A percentile compares a stretch with the other conserved stretches of the same genome.
Evolutionary conservation across 2,329 filamentous ascomycete genomes (phyloP).

Genomic region (Penicillium sp.): DNA sequence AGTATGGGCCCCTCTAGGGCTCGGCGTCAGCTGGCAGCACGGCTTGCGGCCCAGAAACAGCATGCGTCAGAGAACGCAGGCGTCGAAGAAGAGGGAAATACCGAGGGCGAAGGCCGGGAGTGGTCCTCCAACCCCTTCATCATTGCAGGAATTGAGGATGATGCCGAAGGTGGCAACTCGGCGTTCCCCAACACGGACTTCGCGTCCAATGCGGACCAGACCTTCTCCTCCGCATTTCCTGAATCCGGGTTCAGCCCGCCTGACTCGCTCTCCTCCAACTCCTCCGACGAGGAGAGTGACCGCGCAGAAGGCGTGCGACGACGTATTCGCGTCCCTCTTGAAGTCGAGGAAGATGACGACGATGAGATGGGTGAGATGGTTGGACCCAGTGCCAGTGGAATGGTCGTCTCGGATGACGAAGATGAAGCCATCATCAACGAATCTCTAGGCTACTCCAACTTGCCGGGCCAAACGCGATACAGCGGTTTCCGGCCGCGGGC

Average conservation of each 20-base stretch:
- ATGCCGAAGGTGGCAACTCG: slow-evolving; percentile 33
- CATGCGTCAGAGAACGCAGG: slow-evolving; percentile 53
- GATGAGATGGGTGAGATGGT: slow-evolving; percentile 56
- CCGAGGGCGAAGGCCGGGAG: slow-evolving; percentile 31
- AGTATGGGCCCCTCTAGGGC: slow-evolving; percentile 86
- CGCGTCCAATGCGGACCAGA: slow-evolving; percentile 29
- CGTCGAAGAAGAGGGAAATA: slow-evolving; percentile 33
- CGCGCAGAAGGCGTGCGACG: slow-evolving; percentile 43
- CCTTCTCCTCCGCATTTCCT: slow-evolving; percentile 42
- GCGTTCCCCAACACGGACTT: slow-evolving; percentile 41
- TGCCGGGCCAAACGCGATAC: slow-evolving; percentile 54
- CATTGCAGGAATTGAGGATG: slow-evolving; percentile 43
- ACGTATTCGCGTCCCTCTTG: slow-evolving; percentile 57
- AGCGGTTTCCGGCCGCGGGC: slow-evolving; percentile 48
- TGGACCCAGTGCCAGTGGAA: slow-evolving; percentile 49
- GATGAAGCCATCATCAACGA: slow-evolving; percentile 62
- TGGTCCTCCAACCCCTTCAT: slow-evolving; percentile 45
- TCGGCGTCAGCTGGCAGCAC: slow-evolving; percentile 84
- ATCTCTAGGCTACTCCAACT: slow-evolving; percentile 70
- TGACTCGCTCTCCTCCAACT: slow-evolving; percentile 45
- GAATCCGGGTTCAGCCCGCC: slow-evolving; percentile 45
- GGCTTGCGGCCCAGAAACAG: slow-evolving; percentile 76
- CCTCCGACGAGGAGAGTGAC: slow-evolving; percentile 48
- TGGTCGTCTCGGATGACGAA: slow-evolving; percentile 56
- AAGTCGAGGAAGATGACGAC: slow-evolving; percentile 58